A percentile compares a stretch with the other conserved stretches of the same genome.
phyloP scores from a whole-genome alignment of 139 green algal species.

The Pseudopediastrum boryanum region DNA sequence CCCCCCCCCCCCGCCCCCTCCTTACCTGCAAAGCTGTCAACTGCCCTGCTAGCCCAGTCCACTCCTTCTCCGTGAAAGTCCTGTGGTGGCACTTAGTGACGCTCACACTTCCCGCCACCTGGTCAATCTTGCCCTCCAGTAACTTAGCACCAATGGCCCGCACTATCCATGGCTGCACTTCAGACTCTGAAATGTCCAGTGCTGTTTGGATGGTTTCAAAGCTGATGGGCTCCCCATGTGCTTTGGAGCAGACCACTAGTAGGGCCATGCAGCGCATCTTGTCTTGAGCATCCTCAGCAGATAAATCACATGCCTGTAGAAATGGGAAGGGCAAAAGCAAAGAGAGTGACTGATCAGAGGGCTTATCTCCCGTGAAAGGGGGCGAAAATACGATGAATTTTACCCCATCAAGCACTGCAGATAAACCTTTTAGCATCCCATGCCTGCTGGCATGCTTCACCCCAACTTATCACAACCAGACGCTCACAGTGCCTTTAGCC shows the following conservation, averaged over 20 bases:
- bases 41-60: conserved; percentile 39
- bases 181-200: conserved; percentile 44
- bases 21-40: conserved; percentile 31
- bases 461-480: no score
- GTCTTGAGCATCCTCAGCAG: conserved; percentile 34
- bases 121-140: conserved; percentile 60
- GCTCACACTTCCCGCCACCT: conserved; percentile 36
- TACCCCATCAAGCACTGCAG: no score
- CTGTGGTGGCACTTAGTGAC: conserved; percentile 53
- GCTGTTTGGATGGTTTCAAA: conserved; percentile 33
- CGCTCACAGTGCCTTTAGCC: no score
- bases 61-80: conserved; percentile 48
- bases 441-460: no score
- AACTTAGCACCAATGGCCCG: conserved; percentile 60
- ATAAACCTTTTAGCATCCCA: no score
- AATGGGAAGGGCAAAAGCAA: no score
- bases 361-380: no score
- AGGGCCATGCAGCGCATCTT: conserved; percentile 61
- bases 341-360: no score
- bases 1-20: no score
- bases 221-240: conserved; percentile 16
- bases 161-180: conserved; percentile 56
- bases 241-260: conserved; percentile 37
- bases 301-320: conserved; percentile 32
- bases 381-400: no score